Base-by-base conservation (phyloP, 2,329 filamentous ascomycete genomes). In the Tetracladium maxilliforme region DNA sequence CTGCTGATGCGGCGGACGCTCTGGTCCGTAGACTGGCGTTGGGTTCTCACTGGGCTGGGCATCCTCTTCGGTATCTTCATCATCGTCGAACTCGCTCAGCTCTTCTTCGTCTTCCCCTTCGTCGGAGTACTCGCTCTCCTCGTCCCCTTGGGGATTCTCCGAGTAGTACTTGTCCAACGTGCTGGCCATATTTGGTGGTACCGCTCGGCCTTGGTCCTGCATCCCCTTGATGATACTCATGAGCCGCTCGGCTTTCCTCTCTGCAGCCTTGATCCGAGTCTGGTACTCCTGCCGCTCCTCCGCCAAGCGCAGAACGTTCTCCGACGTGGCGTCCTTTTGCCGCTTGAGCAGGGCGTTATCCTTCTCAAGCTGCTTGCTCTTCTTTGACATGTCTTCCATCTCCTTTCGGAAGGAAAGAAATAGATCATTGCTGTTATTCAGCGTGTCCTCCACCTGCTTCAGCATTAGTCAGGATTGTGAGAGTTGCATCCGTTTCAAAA, bases 301-400 rank as follows among this genome's bases (percentile, higher is more conserved):
- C 4, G 87, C 90, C 87, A 95, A 93, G 44, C 90, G 81, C 30
- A 94, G 70, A 44, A 98, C 94, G 50, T 93, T 95, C 37, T 81
- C 76, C 43, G 90, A 90, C 14, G 86, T 92, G 23, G 82, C 73
- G 40, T 94, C 86, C 49, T 94, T 87, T 51, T 94, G 93, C 28
- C 87, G 72, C 37, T 83, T 92, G 25, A 93, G 66, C 11, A 70
- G 77, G 40, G 90, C 77, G 42, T 98, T 95, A 45, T 98, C 90
- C 54, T 93, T 93, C 50, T 98, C 90, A 26, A 98, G 61, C 14
- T 84, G 76, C 53, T 94, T 94, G 6, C 87, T 93, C 58, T 95
- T 95, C 58, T 94, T 94, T 1, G 86, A 93, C 86, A 95, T 95
- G 45, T 95, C 90, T 54, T 95, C 90, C 86, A 95, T 95, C 54